Conservation (phyloP, 2,329 filamentous ascomycete species). For the Harringtonia lauricola region DNA sequence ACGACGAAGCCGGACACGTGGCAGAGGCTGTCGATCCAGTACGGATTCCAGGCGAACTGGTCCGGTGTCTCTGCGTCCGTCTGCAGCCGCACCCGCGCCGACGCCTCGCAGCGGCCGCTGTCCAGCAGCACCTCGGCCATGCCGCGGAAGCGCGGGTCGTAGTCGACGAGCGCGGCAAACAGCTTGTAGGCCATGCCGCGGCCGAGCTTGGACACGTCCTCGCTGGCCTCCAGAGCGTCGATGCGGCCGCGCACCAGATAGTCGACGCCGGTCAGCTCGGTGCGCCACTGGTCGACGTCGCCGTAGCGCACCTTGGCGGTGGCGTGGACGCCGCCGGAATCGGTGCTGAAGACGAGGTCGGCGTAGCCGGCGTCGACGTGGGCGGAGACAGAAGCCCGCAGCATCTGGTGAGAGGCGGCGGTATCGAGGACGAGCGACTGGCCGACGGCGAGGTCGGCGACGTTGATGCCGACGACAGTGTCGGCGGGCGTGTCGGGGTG, state of each 20-base stretch:
- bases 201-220: slow-evolving; percentile 57
- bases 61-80: slow-evolving; percentile 25
- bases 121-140: slow-evolving; percentile 49
- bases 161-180: slow-evolving; percentile 45
- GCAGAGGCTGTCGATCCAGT: slow-evolving; percentile 48
- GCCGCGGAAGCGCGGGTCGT: slow-evolving; percentile 39
- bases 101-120: slow-evolving; percentile 31
- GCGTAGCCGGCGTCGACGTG: slow-evolving; percentile 44
- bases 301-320: slow-evolving; percentile 51
- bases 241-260: slow-evolving; percentile 59
- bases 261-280: slow-evolving; percentile 54
- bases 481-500: slow-evolving; percentile 39
- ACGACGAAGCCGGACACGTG: slow-evolving; percentile 52
- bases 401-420: slow-evolving; percentile 38
- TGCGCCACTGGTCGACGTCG: slow-evolving; percentile 46
- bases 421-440: slow-evolving; percentile 55
- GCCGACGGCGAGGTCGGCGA: slow-evolving; percentile 55
- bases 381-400: slow-evolving; percentile 49
- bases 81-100: slow-evolving; percentile 33
- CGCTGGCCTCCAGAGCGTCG: slow-evolving; percentile 45
- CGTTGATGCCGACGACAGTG: slow-evolving; percentile 43
- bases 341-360: slow-evolving; percentile 46
- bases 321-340: slow-evolving; percentile 53
- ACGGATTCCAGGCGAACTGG: slow-evolving; percentile 44
- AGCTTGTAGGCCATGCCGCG: slow-evolving; percentile 71